Percentiles rank a stretch among this genome's conserved stretches.
phyloP scores from a whole-genome alignment of 768 basidiomycete genomes.

The Saitozyma sp. region DNA sequence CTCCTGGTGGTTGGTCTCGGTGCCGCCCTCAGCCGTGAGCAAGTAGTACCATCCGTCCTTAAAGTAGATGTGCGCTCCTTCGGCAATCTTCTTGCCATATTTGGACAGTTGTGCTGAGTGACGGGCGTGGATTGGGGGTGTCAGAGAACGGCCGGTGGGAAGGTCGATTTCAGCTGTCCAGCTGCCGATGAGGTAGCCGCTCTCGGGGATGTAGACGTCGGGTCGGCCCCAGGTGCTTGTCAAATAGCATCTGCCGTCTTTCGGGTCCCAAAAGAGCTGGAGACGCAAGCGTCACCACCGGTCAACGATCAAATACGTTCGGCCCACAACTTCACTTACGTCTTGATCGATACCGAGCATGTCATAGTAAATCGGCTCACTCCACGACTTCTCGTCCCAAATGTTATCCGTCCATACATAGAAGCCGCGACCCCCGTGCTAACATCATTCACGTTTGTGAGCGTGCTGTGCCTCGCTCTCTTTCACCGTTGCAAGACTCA shows the following conservation, averaged over 20 bases:
- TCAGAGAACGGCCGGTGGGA: neutral
- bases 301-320: too few species aligned
- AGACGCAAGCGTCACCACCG: too few species aligned
- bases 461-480: too few species aligned
- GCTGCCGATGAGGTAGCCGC: slow-evolving; percentile 29
- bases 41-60: slow-evolving; percentile 51
- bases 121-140: neutral
- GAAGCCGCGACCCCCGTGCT: too few species aligned
- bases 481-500: too few species aligned
- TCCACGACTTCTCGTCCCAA: slow-evolving; percentile 23
- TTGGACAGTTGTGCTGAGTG: neutral
- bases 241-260: too few species aligned
- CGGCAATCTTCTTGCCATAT: slow-evolving; percentile 23
- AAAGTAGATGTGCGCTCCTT: slow-evolving; percentile 45
- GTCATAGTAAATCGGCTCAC: slow-evolving; percentile 24
- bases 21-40: slow-evolving; percentile 53
- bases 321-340: slow-evolving; percentile 14
- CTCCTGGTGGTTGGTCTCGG: slow-evolving; percentile 29
- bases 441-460: too few species aligned
- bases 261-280: too few species aligned
- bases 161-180: slow-evolving; percentile 26
- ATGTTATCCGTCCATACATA: slow-evolving; percentile 29
- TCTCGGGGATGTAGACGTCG: slow-evolving; percentile 9
- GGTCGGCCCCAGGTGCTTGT: too few species aligned
- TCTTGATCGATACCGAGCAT: slow-evolving; percentile 29